Conservation (phyloP, 305 asterid genomes). For the Rubia occidens region DNA sequence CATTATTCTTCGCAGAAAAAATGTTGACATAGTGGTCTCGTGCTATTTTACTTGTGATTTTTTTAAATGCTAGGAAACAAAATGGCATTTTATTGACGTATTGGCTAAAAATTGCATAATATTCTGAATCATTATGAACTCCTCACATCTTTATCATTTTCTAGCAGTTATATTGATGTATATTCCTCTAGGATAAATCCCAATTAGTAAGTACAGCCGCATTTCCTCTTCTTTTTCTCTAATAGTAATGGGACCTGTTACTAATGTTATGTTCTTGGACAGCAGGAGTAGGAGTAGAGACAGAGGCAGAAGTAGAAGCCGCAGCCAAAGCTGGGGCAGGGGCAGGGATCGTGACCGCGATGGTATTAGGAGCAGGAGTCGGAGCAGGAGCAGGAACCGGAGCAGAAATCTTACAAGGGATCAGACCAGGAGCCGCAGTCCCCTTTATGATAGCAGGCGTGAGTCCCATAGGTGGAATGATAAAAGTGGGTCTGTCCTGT, state of each 20-base stretch:
- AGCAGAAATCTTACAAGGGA: conserved; percentile 26
- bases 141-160: background rate
- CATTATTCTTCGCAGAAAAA: background rate
- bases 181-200: background rate
- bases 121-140: background rate
- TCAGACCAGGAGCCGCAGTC: conserved; percentile 34
- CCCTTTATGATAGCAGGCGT: conserved; percentile 36
- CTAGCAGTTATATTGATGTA: background rate
- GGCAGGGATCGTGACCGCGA: conserved; percentile 41
- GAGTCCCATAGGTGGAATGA: conserved; percentile 56
- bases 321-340: conserved; percentile 45
- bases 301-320: conserved; percentile 36
- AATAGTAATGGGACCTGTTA: background rate
- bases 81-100: background rate
- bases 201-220: background rate
- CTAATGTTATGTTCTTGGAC: conserved; percentile 23
- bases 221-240: background rate
- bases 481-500: conserved; percentile 35
- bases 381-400: conserved; percentile 41
- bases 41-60: conserved; percentile 1
- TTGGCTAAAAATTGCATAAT: background rate
- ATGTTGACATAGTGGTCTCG: background rate
- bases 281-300: conserved; percentile 36
- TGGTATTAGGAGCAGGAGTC: conserved; percentile 25
- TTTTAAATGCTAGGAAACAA: background rate